A percentile compares a stretch with the other conserved stretches of the same genome.
These are phyloP conservation scores for Smallanthus sonchifolius DNA, from an alignment of 129 eudicot species.

Conservation along the genomic window DNA sequence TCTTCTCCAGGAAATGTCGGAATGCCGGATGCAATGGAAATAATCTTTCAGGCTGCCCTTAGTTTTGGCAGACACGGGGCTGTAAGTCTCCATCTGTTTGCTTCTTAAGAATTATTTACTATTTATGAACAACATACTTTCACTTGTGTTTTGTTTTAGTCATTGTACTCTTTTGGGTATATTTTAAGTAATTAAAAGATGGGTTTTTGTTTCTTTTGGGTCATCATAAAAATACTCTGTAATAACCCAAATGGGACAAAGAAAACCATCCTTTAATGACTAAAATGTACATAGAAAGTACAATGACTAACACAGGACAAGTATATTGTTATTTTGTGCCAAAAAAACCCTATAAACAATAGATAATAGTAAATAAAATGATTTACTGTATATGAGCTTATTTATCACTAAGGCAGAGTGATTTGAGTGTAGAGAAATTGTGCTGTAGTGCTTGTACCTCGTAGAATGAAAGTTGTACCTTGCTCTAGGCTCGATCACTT, in stretches of 20 bases:
- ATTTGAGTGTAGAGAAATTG: background rate
- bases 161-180: background rate
- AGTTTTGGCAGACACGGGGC: slow-evolving; percentile 82
- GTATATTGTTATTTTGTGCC: background rate
- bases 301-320: background rate
- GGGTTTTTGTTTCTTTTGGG: background rate
- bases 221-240: background rate
- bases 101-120: background rate
- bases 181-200: background rate
- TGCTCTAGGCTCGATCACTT: background rate
- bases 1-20: slow-evolving; percentile 55
- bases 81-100: slow-evolving; percentile 47
- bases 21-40: slow-evolving; percentile 98
- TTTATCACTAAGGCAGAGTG: background rate
- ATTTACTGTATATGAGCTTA: background rate
- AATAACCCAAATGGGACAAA: background rate
- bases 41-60: slow-evolving; percentile 83
- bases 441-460: background rate
- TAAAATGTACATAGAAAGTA: background rate
- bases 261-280: background rate
- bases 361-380: background rate
- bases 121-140: background rate
- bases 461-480: background rate
- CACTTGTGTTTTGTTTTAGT: background rate
- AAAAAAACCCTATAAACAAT: background rate